Conservation (phyloP, 352 stramenopile genomes). For the Globisporangium perplexum region DNA sequence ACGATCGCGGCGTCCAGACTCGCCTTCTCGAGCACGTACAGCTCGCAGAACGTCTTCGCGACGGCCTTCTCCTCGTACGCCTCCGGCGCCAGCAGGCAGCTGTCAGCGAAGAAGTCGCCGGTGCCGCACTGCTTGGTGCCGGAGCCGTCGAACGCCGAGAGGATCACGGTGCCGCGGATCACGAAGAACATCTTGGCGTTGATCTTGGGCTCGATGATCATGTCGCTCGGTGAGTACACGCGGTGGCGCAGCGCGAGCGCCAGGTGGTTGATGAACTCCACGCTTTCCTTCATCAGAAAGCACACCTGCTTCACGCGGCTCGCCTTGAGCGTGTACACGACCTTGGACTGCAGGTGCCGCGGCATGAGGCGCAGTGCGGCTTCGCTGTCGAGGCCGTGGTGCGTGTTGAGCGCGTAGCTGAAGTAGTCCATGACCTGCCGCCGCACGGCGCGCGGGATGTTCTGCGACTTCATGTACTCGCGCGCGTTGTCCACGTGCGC, state of each 20-base stretch:
- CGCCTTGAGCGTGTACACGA: conserved; percentile 56
- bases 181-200: conserved; percentile 78
- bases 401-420: conserved; percentile 54
- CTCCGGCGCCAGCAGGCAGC: conserved; percentile 46
- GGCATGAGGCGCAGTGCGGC: conserved; percentile 49
- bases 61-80: conserved; percentile 65
- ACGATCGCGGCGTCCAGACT: conserved; percentile 50
- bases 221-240: conserved; percentile 54
- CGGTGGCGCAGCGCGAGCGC: conserved; percentile 36
- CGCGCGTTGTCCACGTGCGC: conserved; percentile 62
- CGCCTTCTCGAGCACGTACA: conserved; percentile 63
- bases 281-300: conserved; percentile 62
- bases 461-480: conserved; percentile 69
- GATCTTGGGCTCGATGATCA: conserved; percentile 66
- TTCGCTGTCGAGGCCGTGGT: conserved; percentile 58
- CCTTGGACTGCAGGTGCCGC: conserved; percentile 58
- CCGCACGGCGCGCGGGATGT: conserved; percentile 39
- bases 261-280: conserved; percentile 64
- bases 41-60: conserved; percentile 78
- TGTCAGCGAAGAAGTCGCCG: conserved; percentile 63
- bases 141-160: conserved; percentile 45
- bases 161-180: conserved; percentile 41
- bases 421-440: conserved; percentile 61
- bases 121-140: conserved; percentile 51
- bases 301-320: conserved; percentile 61